phyloP scores from a whole-genome alignment of 805 yeast genomes.

The Candida loeiensis region DNA sequence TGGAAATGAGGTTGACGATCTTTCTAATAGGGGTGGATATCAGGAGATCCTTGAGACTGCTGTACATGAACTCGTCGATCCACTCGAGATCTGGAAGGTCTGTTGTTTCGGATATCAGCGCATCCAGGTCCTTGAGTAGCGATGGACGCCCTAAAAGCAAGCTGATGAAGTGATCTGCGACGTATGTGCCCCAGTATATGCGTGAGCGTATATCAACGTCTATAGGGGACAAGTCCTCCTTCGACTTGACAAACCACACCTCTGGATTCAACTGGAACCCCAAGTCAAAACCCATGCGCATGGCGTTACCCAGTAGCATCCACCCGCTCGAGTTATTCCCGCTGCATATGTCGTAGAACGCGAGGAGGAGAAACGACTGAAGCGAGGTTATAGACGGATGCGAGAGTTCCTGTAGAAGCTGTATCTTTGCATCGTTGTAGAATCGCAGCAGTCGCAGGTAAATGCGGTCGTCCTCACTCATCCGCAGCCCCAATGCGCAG shows the following conservation, averaged over 20 bases:
- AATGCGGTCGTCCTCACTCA: conserved; percentile 42
- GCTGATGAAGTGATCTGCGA: conserved; percentile 63
- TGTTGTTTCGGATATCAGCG: conserved; percentile 57
- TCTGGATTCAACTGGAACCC: conserved; percentile 62
- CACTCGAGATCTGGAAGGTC: conserved; percentile 59
- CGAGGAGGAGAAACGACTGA: conserved; percentile 55
- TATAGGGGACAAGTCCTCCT: conserved; percentile 40
- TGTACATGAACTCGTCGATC: conserved; percentile 56
- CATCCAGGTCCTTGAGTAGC: conserved; percentile 50
- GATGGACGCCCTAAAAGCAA: conserved; percentile 58
- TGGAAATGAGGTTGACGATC: conserved; percentile 39
- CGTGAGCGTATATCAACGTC: conserved; percentile 56
- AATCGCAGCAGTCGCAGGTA: conserved; percentile 40
- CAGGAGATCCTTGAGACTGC: conserved; percentile 11
- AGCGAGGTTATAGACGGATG: conserved; percentile 52
- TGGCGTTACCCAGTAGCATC: conserved; percentile 60
- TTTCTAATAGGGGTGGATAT: conserved; percentile 43
- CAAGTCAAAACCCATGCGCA: conserved; percentile 61
- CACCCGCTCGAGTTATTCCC: conserved; percentile 59
- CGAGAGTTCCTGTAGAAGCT: conserved; percentile 41
- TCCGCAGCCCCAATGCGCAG: conserved; percentile 56
- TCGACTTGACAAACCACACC: conserved; percentile 50
- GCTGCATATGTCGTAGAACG: conserved; percentile 59
- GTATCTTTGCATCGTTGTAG: conserved; percentile 45
- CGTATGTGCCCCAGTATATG: conserved; percentile 64